Base-by-base conservation (phyloP, 2,329 filamentous ascomycete genomes). In the Aspergillus chevalieri region DNA sequence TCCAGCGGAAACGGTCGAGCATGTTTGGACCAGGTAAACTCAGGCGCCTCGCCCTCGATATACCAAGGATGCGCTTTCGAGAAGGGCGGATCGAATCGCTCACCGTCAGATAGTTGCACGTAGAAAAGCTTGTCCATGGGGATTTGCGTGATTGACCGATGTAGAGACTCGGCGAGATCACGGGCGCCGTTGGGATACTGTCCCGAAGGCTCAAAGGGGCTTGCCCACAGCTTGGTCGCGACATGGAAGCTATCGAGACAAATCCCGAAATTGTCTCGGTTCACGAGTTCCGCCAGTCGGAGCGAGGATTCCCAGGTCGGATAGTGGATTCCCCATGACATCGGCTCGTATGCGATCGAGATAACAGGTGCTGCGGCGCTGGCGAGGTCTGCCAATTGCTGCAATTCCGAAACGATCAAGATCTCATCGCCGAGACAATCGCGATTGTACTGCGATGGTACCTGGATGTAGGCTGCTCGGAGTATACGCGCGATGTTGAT, bases 191-290 rank as follows among this genome's bases (percentile, higher is more conserved):
- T 41, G 1, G 59, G 57, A n/a, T 57, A 61, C 17, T 58, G 48
- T 0, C 69, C 68, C 1, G 55, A 57, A 0, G 39, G 3, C 1
- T 52, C 46, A 17, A 56, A 56, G 2, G 62, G 56, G 51, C 65
- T 62, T 0, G 54, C 68, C 67, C 66, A 71, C 6, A 70, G 22
- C 38, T 61, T 61, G 0, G 61, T 65, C 8, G 57, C 44, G 12
- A 65, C 53, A 45, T 71, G 69, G 49, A 69, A 72, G 0, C 52
- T 69, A 47, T 71, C 68, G 6, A 71, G 54, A 43, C 69, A 71
- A 0, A 70, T 51, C 0, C 68, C 67, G 43, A 71, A 72, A 44
- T 71, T 71, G 0, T 52, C 24, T 3, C 67, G 55, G 24, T 65
- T 43, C 1, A 71, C 68, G 0, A 51, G 44, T 5, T 61, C 30